Percentiles rank a stretch among this genome's conserved stretches.
These are phyloP conservation scores for Tympanopsis confertula DNA, from an alignment of 2,329 filamentous ascomycete species.

Conservation along the genomic window DNA sequence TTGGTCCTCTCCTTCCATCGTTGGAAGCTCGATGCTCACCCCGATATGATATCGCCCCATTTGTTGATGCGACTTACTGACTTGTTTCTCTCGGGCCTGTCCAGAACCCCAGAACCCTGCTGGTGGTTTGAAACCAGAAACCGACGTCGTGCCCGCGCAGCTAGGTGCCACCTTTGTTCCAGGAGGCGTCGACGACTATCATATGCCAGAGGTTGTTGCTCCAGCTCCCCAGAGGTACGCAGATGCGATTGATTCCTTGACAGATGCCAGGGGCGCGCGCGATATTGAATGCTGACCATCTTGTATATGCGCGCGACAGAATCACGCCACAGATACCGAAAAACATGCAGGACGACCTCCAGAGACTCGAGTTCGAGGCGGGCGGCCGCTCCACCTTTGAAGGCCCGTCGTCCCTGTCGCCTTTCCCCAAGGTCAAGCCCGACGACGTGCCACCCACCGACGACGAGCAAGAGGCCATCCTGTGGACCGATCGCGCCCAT, in stretches of 20 bases:
- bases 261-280: background rate
- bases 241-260: background rate
- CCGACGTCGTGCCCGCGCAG: conserved; percentile 25
- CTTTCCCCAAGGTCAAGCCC: conserved; percentile 76
- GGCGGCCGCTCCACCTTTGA: conserved; percentile 19
- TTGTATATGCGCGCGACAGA: conserved; percentile 33
- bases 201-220: conserved; percentile 47
- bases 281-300: background rate
- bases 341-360: conserved; percentile 90
- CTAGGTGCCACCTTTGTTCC: conserved; percentile 47
- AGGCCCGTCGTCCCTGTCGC: conserved; percentile 70
- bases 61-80: too few relatives aligned
- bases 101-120: too few relatives aligned
- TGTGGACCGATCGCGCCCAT: conserved; percentile 72
- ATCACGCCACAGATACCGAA: conserved; percentile 91
- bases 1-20: too few relatives aligned
- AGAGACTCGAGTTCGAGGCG: conserved; percentile 77
- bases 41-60: too few relatives aligned
- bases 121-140: background rate
- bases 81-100: too few relatives aligned
- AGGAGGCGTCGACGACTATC: conserved; percentile 45
- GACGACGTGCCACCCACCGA: conserved; percentile 88
- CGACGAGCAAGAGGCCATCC: conserved; percentile 81
- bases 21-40: too few relatives aligned
- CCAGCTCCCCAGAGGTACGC: conserved; percentile 44